These are phyloP conservation scores for Actinomortierella ambigua DNA, from an alignment of 371 early-diverging fungal genomes.

Conservation along the genomic window DNA sequence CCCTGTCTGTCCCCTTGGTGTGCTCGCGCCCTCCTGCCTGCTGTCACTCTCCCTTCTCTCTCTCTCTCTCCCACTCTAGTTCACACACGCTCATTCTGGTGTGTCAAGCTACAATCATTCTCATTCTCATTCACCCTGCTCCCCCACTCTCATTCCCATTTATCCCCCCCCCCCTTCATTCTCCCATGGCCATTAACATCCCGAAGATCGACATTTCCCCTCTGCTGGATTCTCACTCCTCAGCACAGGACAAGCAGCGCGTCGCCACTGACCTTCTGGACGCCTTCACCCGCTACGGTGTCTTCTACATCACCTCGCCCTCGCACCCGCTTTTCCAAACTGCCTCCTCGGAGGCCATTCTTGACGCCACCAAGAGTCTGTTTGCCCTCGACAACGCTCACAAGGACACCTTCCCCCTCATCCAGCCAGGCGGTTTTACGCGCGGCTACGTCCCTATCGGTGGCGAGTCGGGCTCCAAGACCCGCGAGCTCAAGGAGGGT, in stretches of 20 bases:
- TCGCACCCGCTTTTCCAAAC: conserved; percentile 30
- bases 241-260: conserved; percentile 9
- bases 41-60: no score
- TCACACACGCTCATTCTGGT: no score
- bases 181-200: conserved; percentile 1
- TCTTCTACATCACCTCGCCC: conserved; percentile 44
- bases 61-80: no score
- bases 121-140: no score
- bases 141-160: no score
- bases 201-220: conserved; percentile 40
- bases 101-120: no score
- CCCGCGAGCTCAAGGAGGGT: conserved; percentile 58
- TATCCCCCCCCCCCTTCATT: no score
- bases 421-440: conserved; percentile 53
- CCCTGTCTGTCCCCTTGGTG: no score
- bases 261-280: conserved; percentile 25
- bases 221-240: conserved; percentile 12
- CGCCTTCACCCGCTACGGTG: conserved; percentile 40
- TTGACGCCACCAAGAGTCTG: conserved; percentile 30
- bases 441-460: conserved; percentile 55
- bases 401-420: conserved; percentile 33
- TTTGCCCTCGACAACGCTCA: conserved; percentile 28
- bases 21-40: no score
- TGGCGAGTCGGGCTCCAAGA: conserved; percentile 56
- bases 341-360: conserved; percentile 11